These are phyloP conservation scores for Onygena corvina DNA, from an alignment of 2,329 filamentous ascomycete species.

Conservation along the genomic window DNA sequence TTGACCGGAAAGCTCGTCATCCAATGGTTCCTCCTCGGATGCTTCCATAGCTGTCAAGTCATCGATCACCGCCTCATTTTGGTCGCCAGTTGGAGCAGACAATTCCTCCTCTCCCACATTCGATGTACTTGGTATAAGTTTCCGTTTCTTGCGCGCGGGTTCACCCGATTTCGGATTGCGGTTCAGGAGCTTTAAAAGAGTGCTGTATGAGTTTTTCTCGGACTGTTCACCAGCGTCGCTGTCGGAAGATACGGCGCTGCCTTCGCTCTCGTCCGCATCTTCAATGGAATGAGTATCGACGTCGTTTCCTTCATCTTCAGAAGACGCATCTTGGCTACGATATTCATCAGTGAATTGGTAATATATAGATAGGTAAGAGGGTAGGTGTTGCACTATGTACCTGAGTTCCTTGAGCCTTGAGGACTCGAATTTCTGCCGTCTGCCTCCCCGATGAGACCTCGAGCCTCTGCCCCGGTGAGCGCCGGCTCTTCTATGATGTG, in stretches of 20 bases:
- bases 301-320: neutral
- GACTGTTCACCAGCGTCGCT: conserved; percentile 35
- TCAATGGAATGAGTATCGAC: conserved; percentile 1
- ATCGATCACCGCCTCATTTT: conserved; percentile 9
- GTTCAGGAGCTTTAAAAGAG: conserved; percentile 45
- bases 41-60: conserved; percentile 39
- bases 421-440: conserved; percentile 21
- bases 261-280: conserved; percentile 21
- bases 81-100: conserved; percentile 31
- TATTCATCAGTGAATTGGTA: neutral
- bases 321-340: neutral
- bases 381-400: neutral
- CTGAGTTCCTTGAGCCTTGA: conserved; percentile 23
- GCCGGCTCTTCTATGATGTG: neutral
- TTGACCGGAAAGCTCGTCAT: conserved; percentile 27
- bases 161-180: conserved; percentile 30
- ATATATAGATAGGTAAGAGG: neutral
- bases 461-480: neutral
- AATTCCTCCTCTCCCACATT: neutral
- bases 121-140: conserved; percentile 29
- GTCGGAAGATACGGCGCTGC: conserved; percentile 24
- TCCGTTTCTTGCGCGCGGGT: conserved; percentile 43
- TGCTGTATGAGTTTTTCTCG: conserved; percentile 40
- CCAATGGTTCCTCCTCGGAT: conserved; percentile 23
- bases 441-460: conserved; percentile 3